A percentile compares a stretch with the other conserved stretches of the same genome.
These are phyloP conservation scores for Colletotrichum sp. DNA, from an alignment of 2,329 filamentous ascomycete genomes.

Conservation along the genomic window DNA sequence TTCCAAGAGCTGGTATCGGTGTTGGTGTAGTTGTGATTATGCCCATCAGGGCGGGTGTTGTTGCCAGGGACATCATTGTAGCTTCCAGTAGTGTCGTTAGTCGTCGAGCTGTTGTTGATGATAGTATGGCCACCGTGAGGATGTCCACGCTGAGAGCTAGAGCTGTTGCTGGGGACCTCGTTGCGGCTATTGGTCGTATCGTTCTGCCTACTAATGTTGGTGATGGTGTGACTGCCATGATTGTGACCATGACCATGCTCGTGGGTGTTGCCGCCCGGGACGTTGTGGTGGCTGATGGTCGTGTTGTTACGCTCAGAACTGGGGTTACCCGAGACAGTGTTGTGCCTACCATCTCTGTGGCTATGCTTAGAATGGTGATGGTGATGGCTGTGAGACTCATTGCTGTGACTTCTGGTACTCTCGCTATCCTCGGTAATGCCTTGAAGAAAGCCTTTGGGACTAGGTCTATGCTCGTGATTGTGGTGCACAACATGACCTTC, in stretches of 20 bases:
- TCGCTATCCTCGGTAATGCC: not conserved
- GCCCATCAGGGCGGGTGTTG: not conserved
- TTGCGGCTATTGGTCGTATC: not conserved
- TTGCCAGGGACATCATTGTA: not conserved
- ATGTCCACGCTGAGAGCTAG: not conserved
- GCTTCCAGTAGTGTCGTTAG: not conserved
- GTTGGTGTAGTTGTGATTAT: not conserved
- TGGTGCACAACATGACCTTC: not conserved
- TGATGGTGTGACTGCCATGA: not conserved
- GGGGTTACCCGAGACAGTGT: accelerated
- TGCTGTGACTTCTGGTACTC: not conserved
- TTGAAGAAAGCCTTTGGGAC: not conserved
- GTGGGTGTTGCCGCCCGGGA: not conserved
- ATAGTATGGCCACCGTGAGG: not conserved
- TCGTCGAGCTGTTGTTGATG: not conserved
- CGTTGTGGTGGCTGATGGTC: accelerated
- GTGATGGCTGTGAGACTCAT: not conserved
- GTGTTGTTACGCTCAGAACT: not conserved
- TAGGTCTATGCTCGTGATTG: not conserved
- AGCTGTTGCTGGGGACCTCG: not conserved
- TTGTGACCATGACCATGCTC: not conserved
- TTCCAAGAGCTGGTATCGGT: not conserved
- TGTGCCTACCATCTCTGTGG: not conserved
- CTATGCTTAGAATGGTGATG: not conserved
- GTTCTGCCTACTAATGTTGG: not conserved